Evolutionary conservation across 2,329 filamentous ascomycete species (phyloP).

Genomic region (Pseudocercospora ulei): DNA sequence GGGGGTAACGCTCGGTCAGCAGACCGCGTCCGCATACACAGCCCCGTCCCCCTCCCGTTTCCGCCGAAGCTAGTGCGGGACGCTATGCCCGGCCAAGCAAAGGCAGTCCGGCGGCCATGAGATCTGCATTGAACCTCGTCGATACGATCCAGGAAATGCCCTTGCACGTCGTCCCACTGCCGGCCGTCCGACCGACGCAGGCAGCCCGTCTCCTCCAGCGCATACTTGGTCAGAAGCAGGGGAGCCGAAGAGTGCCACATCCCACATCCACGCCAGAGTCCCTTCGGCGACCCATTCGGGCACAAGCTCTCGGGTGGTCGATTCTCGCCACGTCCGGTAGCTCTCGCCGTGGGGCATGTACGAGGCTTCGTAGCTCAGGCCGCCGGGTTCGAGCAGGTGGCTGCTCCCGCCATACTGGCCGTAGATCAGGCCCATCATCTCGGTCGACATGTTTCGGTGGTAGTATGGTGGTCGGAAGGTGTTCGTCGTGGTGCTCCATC

Average conservation of each 20-base stretch:
- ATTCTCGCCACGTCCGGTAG: slow-evolving; percentile 14
- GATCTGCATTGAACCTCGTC: slow-evolving; percentile 11
- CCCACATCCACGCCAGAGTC: slow-evolving; percentile 18
- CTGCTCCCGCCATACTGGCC: slow-evolving; percentile 45
- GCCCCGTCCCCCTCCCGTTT: too few relatives aligned
- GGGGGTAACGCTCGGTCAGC: too few relatives aligned
- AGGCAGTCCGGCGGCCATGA: slow-evolving; percentile 12
- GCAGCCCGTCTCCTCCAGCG: slow-evolving; percentile 12
- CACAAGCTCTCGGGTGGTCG: slow-evolving; percentile 13
- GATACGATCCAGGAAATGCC: slow-evolving; percentile 15
- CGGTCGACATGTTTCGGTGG: slow-evolving; percentile 56
- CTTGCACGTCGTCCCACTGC: slow-evolving; percentile 13
- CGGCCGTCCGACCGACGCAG: slow-evolving; percentile 7
- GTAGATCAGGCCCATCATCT: slow-evolving; percentile 52
- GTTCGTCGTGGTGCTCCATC: slow-evolving; percentile 57
- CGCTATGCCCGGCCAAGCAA: slow-evolving; percentile 5
- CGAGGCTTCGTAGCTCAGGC: slow-evolving; percentile 17
- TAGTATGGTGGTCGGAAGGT: slow-evolving; percentile 63
- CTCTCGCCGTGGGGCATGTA: slow-evolving; percentile 22
- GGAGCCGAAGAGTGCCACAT: slow-evolving; percentile 15
- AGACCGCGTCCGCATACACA: too few relatives aligned
- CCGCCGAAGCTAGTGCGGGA: background rate
- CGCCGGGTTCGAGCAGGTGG: slow-evolving; percentile 35
- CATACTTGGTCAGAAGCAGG: slow-evolving; percentile 13
- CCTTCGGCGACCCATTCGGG: slow-evolving; percentile 16